Base-by-base conservation (phyloP, 2,329 filamentous ascomycete species). In the Talaromyces pinophilus region DNA sequence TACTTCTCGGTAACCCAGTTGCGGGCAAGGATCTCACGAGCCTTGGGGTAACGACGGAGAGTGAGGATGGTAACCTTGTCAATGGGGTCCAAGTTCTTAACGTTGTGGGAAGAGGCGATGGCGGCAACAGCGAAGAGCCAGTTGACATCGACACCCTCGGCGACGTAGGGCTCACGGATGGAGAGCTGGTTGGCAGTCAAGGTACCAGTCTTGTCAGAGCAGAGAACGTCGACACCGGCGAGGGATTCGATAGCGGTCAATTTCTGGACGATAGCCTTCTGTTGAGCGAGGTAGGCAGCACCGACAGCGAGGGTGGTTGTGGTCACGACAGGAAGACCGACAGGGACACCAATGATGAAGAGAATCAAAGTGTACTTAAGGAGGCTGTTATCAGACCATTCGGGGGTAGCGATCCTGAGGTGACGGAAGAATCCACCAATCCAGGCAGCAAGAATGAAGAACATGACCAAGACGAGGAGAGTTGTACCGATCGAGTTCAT, bases 51-150 rank as follows among this genome's bases (percentile, higher is more conserved):
- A 69, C 87, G 84, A 81, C 89, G 89, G 71, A 91, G 85, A 57
- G 88, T 90, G 55, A 90, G 82, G 70, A 91, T 89, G 68, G 87
- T 91, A 73, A 91, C 86, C 81, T 91, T 91, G 82, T 91, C 88
- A 72, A 91, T 91, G 60, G 88, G 88, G 75, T 91, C 89, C 68
- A 91, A 84, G 57, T 88, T 89, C 80, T 89, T 88, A 79, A 90
- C 84, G 80, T 90, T 91, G 82, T 91, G 89, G 59, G 88, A 91
- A 52, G 88, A 90, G 62, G 89, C 89, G 50, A 91, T 84, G 67
- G 88, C 89, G 65, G 89, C 89, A 68, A 89, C 88, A 67, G 88
- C 88, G 88, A 91, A 91, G 88, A 91, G 90, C 88, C 88, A 91
- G 81, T 91, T 89, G 76, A 90, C 86, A 76, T 91, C 88, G 74